Evolutionary conservation across 306 rosid genomes (phyloP), one percentile per base, ranked within the genome.

Genomic region (Glycine soja): DNA sequence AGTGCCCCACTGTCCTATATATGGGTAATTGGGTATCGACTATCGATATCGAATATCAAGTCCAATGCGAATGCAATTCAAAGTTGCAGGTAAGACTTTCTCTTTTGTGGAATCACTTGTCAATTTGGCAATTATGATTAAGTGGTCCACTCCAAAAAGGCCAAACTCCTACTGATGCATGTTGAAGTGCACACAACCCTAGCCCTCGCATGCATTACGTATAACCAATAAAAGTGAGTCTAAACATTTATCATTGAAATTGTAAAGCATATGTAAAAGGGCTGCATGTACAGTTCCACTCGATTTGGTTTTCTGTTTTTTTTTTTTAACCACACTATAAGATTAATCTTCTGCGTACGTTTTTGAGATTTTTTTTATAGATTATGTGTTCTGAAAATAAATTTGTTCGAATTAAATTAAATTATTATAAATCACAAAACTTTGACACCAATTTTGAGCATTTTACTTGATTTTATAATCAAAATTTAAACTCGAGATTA

Each of bases 141-240:
- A 13, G 86, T 82, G 86, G 86, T 82, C 86, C 86, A 82, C 71
- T 45, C 36, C 45, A 4, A 67, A 73, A 73, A 72, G 67, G 43
- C 13, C 66, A 80, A 13, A 48, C 66, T 72, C 36, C 5, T 0
- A 80, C 59, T 14, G 2, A 72, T 54, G 75, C 75, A 65, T 42
- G 66, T 81, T 19, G 2, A 78, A 79, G 34, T 79, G 12, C 78
- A 47, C 53, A 78, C 36, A 34, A 64, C 24, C 48, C 47, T 32
- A 30, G 0, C 48, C 30, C 45, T 75, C 46, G 72, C 85, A 75
- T 68, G 85, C 81, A 72, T 59, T 71, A 71, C 73, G 66, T 71
- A 19, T 67, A 66, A 40, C 74, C 54, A 36, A 66, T 52, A 68
- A 54, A 67, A 53, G 32, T 16, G 54, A n/a, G 0, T 9, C 30